Base-by-base conservation (phyloP, 768 basidiomycete species). In the Mycena kentingensis region DNA sequence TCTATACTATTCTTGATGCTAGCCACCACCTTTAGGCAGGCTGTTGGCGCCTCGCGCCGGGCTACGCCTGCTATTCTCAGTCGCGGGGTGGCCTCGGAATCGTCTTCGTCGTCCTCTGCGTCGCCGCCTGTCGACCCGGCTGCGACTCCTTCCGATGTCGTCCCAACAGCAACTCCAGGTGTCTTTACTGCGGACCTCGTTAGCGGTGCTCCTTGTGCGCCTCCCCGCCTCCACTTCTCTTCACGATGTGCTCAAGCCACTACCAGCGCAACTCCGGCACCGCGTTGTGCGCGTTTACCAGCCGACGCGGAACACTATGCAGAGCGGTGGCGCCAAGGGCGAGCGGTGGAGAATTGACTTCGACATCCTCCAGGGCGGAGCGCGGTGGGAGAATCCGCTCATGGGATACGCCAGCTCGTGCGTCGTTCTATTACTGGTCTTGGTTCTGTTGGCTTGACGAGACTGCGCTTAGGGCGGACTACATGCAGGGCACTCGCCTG, bases 391-490 rank as follows among this genome's bases (percentile, higher is more conserved):
- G 79, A 99, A 98, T 66, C 92, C 93, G 4, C 69, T 99, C 60
- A 99, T 98, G 92, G 96, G 96, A 37, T 99, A 82, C 78, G 95
- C 94, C 0, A 90, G 87, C 75, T 93, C 93, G 90, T 95, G 67
- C 72, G 90, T 80, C 12, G 16, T 12, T 22, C n/a, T n/a, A n/a
- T n/a, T n/a, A n/a, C n/a, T n/a, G n/a, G n/a, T n/a, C n/a, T n/a
- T n/a, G n/a, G n/a, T n/a, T n/a, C n/a, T n/a, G n/a, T n/a, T n/a
- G n/a, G 31, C 19, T 3, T 46, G 26, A 7, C 19, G 21, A 27
- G 6, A 13, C 38, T 16, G 26, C 5, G 21, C 13, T 45, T 12
- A 22, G n/a, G 16, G 94, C 93, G 51, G 94, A 98, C 70, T 98
- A 97, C 70, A 89, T 96, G 87, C 94, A 98, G 67, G 93, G 89